These are phyloP conservation scores for Penicilliopsis zonata DNA, from an alignment of 495 filamentous ascomycete species.

Conservation along the genomic window DNA sequence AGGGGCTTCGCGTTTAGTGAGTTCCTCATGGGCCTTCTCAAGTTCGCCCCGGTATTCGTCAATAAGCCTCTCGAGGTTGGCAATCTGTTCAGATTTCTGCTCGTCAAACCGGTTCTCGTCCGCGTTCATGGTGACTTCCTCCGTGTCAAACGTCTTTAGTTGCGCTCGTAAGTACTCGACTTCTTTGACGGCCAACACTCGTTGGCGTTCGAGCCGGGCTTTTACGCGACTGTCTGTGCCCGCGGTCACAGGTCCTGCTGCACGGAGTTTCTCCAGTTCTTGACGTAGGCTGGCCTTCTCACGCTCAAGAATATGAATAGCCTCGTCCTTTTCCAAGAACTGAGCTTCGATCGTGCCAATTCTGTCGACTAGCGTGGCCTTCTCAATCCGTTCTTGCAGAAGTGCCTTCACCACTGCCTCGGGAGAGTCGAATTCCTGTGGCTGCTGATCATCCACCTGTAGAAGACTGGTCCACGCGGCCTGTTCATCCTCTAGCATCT, in stretches of 20 bases:
- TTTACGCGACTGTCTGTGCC: conserved; percentile 44
- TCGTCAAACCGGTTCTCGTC: conserved; percentile 58
- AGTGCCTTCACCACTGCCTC: conserved; percentile 80
- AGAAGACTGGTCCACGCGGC: conserved; percentile 80
- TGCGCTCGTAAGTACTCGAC: conserved; percentile 89
- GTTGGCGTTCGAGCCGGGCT: conserved; percentile 72
- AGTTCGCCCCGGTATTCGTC: conserved; percentile 84
- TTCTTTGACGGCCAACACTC: conserved; percentile 75
- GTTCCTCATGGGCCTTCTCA: conserved; percentile 56
- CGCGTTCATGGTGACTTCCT: conserved; percentile 74
- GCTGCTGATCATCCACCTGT: conserved; percentile 49
- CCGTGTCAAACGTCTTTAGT: conserved; percentile 78
- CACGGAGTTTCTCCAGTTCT: conserved; percentile 61
- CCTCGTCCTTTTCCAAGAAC: conserved; percentile 64
- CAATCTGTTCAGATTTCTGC: conserved; percentile 61
- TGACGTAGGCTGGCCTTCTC: conserved; percentile 46
- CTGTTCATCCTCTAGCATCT: conserved; percentile 79
- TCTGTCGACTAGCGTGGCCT: conserved; percentile 60
- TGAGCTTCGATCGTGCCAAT: conserved; percentile 72
- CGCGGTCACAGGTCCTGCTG: conserved; percentile 13
- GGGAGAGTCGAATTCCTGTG: conserved; percentile 71
- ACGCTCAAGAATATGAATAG: conserved; percentile 57
- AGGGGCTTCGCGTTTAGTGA: conserved; percentile 47
- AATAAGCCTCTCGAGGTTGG: conserved; percentile 71
- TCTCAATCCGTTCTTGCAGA: conserved; percentile 69